phyloP scores from a whole-genome alignment of 805 yeast species.

The Zygosaccharomyces kombuchaensis region DNA sequence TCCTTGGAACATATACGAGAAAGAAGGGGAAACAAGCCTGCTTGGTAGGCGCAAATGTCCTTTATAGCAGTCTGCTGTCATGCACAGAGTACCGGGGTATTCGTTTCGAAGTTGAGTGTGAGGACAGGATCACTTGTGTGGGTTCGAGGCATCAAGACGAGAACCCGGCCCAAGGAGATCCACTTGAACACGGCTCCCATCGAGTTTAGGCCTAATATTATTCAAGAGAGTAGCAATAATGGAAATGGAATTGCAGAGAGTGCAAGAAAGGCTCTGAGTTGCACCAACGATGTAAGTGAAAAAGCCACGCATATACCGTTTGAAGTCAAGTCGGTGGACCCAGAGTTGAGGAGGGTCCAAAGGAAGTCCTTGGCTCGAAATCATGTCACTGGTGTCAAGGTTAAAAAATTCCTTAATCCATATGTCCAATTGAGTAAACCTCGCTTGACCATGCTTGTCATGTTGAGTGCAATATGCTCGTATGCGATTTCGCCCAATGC shows the following conservation, averaged over 20 bases:
- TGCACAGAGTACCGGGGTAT: neutral
- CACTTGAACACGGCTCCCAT: conserved; percentile 37
- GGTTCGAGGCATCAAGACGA: conserved; percentile 10
- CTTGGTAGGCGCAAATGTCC: conserved; percentile 5
- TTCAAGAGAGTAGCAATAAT: conserved; percentile 13
- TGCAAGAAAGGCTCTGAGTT: conserved; percentile 34
- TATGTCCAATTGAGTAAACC: conserved; percentile 89
- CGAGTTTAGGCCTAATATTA: conserved; percentile 37
- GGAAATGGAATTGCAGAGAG: conserved; percentile 16
- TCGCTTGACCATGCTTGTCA: conserved; percentile 77
- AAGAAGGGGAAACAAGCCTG: neutral
- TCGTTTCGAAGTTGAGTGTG: neutral
- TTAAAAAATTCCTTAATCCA: conserved; percentile 45
- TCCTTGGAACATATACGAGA: neutral
- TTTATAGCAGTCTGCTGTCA: conserved; percentile 3
- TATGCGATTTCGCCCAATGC: conserved; percentile 88
- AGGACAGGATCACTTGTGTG: neutral
- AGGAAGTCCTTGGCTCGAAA: conserved; percentile 8
- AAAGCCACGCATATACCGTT: conserved; percentile 43
- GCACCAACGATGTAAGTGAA: conserved; percentile 32
- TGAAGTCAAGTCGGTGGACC: conserved; percentile 44
- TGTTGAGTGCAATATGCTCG: conserved; percentile 86
- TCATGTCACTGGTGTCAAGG: conserved; percentile 12
- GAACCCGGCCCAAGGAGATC: neutral
- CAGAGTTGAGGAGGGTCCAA: conserved; percentile 11